These are phyloP conservation scores for Nakazawaea ernobii DNA, from an alignment of 805 yeast species.

Conservation along the genomic window DNA sequence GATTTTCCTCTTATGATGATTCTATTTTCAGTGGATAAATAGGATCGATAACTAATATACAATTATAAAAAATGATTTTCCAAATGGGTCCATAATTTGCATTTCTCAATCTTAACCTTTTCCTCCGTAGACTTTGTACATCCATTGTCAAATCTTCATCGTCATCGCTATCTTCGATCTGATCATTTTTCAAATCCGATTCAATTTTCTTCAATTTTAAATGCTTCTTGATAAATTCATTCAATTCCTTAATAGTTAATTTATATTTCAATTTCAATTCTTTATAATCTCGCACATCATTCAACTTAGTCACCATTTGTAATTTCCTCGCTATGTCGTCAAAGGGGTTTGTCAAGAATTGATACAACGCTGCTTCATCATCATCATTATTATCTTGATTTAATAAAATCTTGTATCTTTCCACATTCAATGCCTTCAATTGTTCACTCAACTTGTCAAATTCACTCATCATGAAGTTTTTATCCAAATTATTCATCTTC, in stretches of 20 bases:
- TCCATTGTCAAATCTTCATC: constrained; percentile 25
- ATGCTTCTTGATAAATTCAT: constrained; percentile 30
- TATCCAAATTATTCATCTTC: constrained; percentile 50
- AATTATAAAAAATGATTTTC: constrained; percentile 30
- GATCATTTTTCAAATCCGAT: constrained; percentile 21
- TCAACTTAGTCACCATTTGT: constrained; percentile 42
- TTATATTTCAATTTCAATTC: constrained; percentile 49
- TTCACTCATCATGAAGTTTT: constrained; percentile 46
- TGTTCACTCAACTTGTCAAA: constrained; percentile 48
- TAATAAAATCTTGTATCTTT: constrained; percentile 15
- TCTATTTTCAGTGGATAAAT: constrained; percentile 18
- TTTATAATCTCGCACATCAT: constrained; percentile 36
- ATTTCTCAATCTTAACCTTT: constrained; percentile 22
- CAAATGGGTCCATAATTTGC: constrained; percentile 30
- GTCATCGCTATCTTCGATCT: constrained; percentile 12
- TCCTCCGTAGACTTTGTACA: constrained; percentile 19
- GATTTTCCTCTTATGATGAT: no score
- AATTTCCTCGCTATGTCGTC: constrained; percentile 42
- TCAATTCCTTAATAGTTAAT: constrained; percentile 45
- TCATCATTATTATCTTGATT: constrained; percentile 17
- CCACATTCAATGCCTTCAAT: constrained; percentile 28
- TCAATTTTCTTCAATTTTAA: constrained; percentile 32
- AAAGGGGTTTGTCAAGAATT: constrained; percentile 7
- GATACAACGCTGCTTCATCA: background rate
- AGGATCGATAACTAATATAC: constrained; percentile 37